Conservation (phyloP, 352 stramenopile species). For the Globisporangium rhizosaccharum region DNA sequence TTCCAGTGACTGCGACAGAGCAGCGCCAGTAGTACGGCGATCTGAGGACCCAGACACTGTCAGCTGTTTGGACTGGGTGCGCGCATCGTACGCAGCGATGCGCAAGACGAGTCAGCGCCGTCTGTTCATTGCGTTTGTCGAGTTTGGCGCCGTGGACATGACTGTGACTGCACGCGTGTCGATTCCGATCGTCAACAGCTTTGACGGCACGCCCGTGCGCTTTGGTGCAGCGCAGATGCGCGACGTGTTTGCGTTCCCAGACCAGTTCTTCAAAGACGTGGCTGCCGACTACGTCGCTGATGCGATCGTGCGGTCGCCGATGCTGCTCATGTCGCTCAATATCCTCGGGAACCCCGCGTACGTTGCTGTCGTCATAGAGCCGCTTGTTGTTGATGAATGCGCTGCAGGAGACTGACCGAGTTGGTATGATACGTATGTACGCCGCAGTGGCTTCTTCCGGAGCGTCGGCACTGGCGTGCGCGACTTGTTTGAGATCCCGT, state of each 20-base stretch:
- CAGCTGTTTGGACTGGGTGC: slow-evolving; percentile 3
- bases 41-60: background rate
- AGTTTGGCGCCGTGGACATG: slow-evolving; percentile 50
- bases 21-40: background rate
- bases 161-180: slow-evolving; percentile 75
- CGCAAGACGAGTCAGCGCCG: slow-evolving; percentile 38
- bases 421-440: background rate
- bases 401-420: background rate
- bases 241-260: slow-evolving; percentile 67
- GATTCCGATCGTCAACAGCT: slow-evolving; percentile 74
- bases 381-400: background rate
- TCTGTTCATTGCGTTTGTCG: slow-evolving; percentile 57
- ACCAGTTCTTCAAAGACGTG: slow-evolving; percentile 79
- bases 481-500: slow-evolving; percentile 75
- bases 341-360: slow-evolving; percentile 85
- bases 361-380: slow-evolving; percentile 10
- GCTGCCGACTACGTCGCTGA: slow-evolving; percentile 80
- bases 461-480: slow-evolving; percentile 60
- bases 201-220: slow-evolving; percentile 68
- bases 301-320: slow-evolving; percentile 66
- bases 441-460: slow-evolving; percentile 62
- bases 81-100: slow-evolving; percentile 13
- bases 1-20: no score
- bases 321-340: slow-evolving; percentile 83
- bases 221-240: slow-evolving; percentile 50